phyloP scores from a whole-genome alignment of 1,139 yeast species.

The Yamadazyma epiphylla region DNA sequence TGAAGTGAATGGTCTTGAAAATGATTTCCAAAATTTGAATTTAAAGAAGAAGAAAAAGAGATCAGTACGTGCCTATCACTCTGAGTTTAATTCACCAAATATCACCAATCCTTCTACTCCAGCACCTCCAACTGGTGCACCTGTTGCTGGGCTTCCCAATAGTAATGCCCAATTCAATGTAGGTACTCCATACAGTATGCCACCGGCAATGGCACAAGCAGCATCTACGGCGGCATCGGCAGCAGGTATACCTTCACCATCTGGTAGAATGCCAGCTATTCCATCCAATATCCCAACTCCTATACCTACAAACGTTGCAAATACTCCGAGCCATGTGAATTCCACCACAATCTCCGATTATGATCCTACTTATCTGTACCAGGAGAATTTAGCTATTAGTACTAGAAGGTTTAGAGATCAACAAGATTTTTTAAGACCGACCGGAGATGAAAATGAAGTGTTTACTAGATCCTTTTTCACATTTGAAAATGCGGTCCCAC shows the following conservation, averaged over 20 bases:
- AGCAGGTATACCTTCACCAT: neutral
- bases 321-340: too few species aligned
- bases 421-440: conserved; percentile 34
- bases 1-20: neutral
- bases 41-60: conserved; percentile 31
- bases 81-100: conserved; percentile 4
- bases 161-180: neutral
- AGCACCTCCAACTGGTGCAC: neutral
- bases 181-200: neutral
- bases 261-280: neutral
- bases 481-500: conserved; percentile 74
- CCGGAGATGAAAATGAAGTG: conserved; percentile 15
- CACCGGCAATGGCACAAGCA: neutral
- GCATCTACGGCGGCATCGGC: too few species aligned
- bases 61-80: conserved; percentile 44
- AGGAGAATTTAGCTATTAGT: conserved; percentile 43
- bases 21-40: conserved; percentile 4
- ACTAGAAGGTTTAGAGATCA: conserved; percentile 55
- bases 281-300: neutral
- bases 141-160: neutral
- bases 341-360: too few species aligned
- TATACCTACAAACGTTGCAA: neutral
- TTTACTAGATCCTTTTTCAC: conserved; percentile 53
- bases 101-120: neutral
- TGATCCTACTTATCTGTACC: too few species aligned